Evolutionary conservation across 352 stramenopile genomes (phyloP).

Genomic region (Phytophthora sansomeana): DNA sequence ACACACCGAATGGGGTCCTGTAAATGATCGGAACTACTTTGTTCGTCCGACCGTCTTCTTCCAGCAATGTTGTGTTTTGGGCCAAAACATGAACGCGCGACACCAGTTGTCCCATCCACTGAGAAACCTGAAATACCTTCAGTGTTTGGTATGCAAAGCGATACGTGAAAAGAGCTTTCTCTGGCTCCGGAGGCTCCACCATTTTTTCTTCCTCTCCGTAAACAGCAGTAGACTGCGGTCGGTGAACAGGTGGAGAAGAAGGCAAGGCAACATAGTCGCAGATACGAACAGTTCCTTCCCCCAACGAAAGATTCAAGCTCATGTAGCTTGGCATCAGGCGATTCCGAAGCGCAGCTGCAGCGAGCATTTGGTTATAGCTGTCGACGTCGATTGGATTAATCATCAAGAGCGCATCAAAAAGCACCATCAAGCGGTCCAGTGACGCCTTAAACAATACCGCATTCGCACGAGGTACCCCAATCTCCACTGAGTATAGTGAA

Average conservation of each 20-base stretch:
- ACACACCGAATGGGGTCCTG: conserved; percentile 80
- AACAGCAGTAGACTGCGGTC: background rate
- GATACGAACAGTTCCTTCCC: conserved; percentile 68
- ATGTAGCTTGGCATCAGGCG: conserved; percentile 82
- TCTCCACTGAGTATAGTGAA: conserved; percentile 66
- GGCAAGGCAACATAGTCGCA: conserved; percentile 53
- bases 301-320: conserved; percentile 67
- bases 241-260: conserved; percentile 16
- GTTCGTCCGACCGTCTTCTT: conserved; percentile 64
- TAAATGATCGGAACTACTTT: conserved; percentile 76
- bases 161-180: conserved; percentile 66
- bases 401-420: conserved; percentile 87
- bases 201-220: conserved; percentile 8
- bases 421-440: conserved; percentile 81
- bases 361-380: conserved; percentile 78
- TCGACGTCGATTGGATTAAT: conserved; percentile 91
- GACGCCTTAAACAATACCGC: conserved; percentile 71
- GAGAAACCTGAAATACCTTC: conserved; percentile 86
- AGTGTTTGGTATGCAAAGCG: conserved; percentile 82
- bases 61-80: conserved; percentile 78
- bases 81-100: conserved; percentile 78
- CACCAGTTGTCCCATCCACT: conserved; percentile 86
- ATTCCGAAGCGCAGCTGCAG: conserved; percentile 52
- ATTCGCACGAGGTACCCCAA: conserved; percentile 62
- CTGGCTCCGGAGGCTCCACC: background rate